phyloP scores from a whole-genome alignment of 1,284 basidiomycete species.

The Tausonia pullulans region DNA sequence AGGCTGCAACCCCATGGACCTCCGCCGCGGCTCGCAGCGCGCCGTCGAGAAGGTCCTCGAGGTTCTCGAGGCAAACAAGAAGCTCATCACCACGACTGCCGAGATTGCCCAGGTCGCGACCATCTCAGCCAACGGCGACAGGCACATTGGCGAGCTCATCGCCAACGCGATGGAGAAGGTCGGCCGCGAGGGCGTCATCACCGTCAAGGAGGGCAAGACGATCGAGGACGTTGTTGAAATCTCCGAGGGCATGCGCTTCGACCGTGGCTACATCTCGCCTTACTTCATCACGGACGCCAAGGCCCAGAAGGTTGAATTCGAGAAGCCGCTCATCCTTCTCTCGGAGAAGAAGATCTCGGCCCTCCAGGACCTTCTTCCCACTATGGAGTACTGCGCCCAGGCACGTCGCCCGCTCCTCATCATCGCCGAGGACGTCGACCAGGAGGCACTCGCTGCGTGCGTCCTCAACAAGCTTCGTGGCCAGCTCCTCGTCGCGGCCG shows the following conservation, averaged over 20 bases:
- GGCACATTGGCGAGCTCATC: conserved; percentile 86
- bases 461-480: conserved; percentile 98
- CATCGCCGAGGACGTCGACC: conserved; percentile 95
- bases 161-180: conserved; percentile 99
- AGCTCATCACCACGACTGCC: conserved; percentile 89
- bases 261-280: conserved; percentile 95
- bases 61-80: conserved; percentile 79
- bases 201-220: conserved; percentile 95
- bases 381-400: conserved; percentile 85
- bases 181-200: conserved; percentile 99
- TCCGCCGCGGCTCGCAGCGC: conserved; percentile 88
- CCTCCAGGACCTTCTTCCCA: conserved; percentile 89
- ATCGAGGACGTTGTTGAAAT: conserved; percentile 92
- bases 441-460: conserved; percentile 92
- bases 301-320: conserved; percentile 90
- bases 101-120: conserved; percentile 98
- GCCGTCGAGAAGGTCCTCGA: conserved; percentile 92
- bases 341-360: conserved; percentile 97
- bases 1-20: conserved; percentile 98
- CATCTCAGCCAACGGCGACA: conserved; percentile 95
- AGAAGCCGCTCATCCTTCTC: conserved; percentile 87
- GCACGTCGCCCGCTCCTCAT: conserved; percentile 85
- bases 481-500: conserved; percentile 80
- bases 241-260: conserved; percentile 99
- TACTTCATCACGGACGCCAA: conserved; percentile 99